These are phyloP conservation scores for Exserohilum turcica DNA, from an alignment of 2,329 filamentous ascomycete genomes.

Conservation along the genomic window DNA sequence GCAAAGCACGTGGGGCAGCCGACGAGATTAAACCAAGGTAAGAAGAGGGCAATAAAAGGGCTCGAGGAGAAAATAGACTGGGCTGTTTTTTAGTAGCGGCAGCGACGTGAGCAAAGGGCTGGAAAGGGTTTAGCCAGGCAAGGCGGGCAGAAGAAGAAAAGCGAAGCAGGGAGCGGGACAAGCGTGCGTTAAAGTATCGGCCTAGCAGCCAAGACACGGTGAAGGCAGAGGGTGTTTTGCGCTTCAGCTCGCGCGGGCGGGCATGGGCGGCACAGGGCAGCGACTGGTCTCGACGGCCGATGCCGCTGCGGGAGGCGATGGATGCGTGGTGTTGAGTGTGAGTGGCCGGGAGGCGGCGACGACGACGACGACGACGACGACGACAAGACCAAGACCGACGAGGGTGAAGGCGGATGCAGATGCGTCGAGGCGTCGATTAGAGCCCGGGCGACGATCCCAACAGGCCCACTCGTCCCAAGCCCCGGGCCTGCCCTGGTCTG, in stretches of 20 bases:
- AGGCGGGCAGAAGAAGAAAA: constrained; percentile 1
- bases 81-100: background rate
- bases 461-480: constrained; percentile 14
- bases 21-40: constrained; percentile 19
- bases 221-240: background rate
- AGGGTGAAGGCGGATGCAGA: too few species aligned
- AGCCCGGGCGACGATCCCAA: constrained; percentile 20
- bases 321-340: too few species aligned
- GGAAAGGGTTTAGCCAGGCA: constrained; percentile 17
- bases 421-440: constrained; percentile 3
- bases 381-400: too few species aligned
- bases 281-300: background rate
- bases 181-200: constrained; percentile 45
- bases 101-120: background rate
- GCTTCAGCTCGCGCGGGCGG: background rate
- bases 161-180: constrained; percentile 25
- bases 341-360: too few species aligned
- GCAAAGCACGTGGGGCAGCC: constrained; percentile 9
- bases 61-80: background rate
- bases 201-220: constrained; percentile 28
- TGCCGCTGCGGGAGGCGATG: background rate
- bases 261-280: background rate
- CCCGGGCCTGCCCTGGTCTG: constrained; percentile 6
- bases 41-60: constrained; percentile 2
- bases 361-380: too few species aligned